Evolutionary conservation across 805 yeast species (phyloP), one percentile per base, ranked within the genome.

Genomic region (Pichia cabralensis): DNA sequence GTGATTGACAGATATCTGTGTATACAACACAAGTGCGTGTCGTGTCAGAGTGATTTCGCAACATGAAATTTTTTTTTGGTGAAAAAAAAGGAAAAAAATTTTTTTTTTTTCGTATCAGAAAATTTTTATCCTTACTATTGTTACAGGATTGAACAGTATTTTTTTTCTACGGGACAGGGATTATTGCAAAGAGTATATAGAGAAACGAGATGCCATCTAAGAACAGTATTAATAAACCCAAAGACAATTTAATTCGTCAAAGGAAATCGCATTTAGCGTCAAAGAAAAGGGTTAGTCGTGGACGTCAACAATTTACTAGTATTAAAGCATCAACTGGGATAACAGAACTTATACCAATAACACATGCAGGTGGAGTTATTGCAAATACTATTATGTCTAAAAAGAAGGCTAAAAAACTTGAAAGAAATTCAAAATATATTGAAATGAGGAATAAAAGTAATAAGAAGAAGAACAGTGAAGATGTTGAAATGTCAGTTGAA

Each of bases 141-240:
- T n/a, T n/a, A n/a, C n/a, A n/a, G n/a, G n/a, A n/a, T 6, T 22
- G 25, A 22, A 6, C 7, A 12, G 8, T 13, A 8, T 28, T 16
- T 14, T 20, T 20, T 21, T 28, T 9, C 6, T 7, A 5, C 22
- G 21, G n/a, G n/a, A n/a, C n/a, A n/a, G n/a, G n/a, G n/a, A n/a
- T n/a, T n/a, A n/a, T n/a, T n/a, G n/a, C n/a, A n/a, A n/a, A n/a
- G n/a, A n/a, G n/a, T n/a, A n/a, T n/a, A n/a, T n/a, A n/a, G n/a
- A n/a, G n/a, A n/a, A n/a, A n/a, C n/a, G n/a, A n/a, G 5, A 83
- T 83, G 94, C 92, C 94, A 22, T 77, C 86, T 13, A 80, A 71
- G 60, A 84, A 82, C 65, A 73, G 85, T 28, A 67, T 84, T 45
- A 86, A 85, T 58, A 82, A 77, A 58, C 94, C 92, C 31, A 79